A percentile compares a stretch with the other conserved stretches of the same genome.
Evolutionary conservation across 2,329 filamentous ascomycete species (phyloP).

Genomic region (Paecilomyces sp.): DNA sequence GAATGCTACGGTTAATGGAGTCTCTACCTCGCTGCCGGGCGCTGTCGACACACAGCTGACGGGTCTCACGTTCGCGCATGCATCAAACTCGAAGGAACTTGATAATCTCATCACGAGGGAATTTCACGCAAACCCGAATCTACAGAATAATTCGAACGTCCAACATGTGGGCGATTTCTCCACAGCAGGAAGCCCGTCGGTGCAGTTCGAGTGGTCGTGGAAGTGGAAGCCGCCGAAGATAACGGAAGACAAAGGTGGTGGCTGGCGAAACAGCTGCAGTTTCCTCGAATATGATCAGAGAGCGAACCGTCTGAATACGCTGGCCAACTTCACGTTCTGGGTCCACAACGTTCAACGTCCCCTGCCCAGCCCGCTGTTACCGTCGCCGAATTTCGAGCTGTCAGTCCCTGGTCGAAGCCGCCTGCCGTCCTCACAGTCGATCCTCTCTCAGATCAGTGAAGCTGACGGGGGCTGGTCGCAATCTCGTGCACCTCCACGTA

Average conservation of each 20-base stretch:
- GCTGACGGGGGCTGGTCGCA: constrained; percentile 47
- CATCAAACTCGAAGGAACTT: constrained; percentile 75
- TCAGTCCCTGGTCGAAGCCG: constrained; percentile 68
- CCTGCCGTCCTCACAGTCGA: constrained; percentile 78
- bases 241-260: constrained; percentile 74
- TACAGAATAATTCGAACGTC: constrained; percentile 96
- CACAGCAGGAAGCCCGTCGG: constrained; percentile 73
- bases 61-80: constrained; percentile 87
- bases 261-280: constrained; percentile 94
- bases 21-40: constrained; percentile 44
- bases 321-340: constrained; percentile 93
- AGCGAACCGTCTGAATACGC: constrained; percentile 77
- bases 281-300: constrained; percentile 97
- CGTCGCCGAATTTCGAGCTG: constrained; percentile 66
- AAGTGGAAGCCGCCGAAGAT: constrained; percentile 88
- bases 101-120: constrained; percentile 92
- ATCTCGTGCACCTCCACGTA: constrained; percentile 15
- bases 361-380: constrained; percentile 51
- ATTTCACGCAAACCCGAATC: constrained; percentile 92
- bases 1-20: constrained; percentile 44
- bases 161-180: constrained; percentile 87
- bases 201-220: constrained; percentile 93
- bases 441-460: constrained; percentile 73
- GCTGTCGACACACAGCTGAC: constrained; percentile 69
- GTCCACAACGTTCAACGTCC: constrained; percentile 59